phyloP scores from a whole-genome alignment of 176 grass and related monocot genomes.

The Cenchrus fungigraminus region DNA sequence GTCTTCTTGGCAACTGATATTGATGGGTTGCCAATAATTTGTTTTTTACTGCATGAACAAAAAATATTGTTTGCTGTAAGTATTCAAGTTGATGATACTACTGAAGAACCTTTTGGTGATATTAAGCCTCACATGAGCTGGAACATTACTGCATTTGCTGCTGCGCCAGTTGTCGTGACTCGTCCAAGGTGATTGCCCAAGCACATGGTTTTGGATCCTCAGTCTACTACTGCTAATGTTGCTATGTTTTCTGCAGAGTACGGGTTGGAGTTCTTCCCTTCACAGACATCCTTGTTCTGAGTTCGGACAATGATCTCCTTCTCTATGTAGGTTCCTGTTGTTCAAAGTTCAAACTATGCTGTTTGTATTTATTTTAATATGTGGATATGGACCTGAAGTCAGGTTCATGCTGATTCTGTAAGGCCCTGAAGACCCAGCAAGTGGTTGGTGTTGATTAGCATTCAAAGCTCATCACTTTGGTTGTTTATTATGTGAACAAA shows the following conservation, averaged over 20 bases:
- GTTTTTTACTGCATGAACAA: slow-evolving; percentile 82
- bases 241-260: slow-evolving; percentile 59
- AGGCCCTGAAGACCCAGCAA: neutral
- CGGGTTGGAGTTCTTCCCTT: slow-evolving; percentile 72
- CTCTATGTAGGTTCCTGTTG: slow-evolving; percentile 76
- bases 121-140: slow-evolving; percentile 82
- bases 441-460: neutral
- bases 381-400: slow-evolving; percentile 22
- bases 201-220: slow-evolving; percentile 38
- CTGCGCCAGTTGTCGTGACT: slow-evolving; percentile 75
- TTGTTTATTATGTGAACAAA: slow-evolving; percentile 10
- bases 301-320: slow-evolving; percentile 77
- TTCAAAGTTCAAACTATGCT: neutral
- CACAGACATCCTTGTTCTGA: slow-evolving; percentile 77
- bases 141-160: slow-evolving; percentile 89
- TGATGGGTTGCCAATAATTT: slow-evolving; percentile 80
- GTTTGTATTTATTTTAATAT: slow-evolving; percentile 18
- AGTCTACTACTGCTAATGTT: slow-evolving; percentile 28
- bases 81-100: slow-evolving; percentile 66
- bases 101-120: slow-evolving; percentile 53
- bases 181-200: slow-evolving; percentile 83
- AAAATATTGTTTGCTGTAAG: slow-evolving; percentile 81
- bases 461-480: neutral
- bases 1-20: slow-evolving; percentile 95
- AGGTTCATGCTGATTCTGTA: neutral